These are phyloP conservation scores for Dissoconium aciculare DNA, from an alignment of 2,329 filamentous ascomycete genomes.

Conservation along the genomic window DNA sequence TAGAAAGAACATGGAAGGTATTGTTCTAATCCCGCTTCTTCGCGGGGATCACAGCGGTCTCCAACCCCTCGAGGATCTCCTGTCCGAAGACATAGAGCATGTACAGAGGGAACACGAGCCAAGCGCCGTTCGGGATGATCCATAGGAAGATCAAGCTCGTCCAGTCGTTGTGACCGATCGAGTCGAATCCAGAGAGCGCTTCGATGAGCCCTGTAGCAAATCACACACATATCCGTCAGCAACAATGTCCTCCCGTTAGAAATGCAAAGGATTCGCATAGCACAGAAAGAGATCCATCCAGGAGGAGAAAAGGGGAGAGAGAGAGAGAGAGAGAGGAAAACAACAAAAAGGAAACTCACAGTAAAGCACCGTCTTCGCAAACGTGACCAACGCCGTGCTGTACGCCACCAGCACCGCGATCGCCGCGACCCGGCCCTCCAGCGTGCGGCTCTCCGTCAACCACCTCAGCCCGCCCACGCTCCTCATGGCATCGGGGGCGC, in stretches of 20 bases:
- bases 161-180: slow-evolving; percentile 47
- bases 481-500: slow-evolving; percentile 22
- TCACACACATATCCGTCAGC: slow-evolving; percentile 1
- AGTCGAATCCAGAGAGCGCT: slow-evolving; percentile 43
- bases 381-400: slow-evolving; percentile 45
- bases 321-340: too few species aligned
- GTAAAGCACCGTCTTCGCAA: slow-evolving; percentile 54
- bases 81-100: slow-evolving; percentile 44
- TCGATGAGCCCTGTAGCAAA: slow-evolving; percentile 41
- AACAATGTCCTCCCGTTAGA: slow-evolving; percentile 2
- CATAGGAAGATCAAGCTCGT: slow-evolving; percentile 42
- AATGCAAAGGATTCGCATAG: too few species aligned
- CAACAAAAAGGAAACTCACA: slow-evolving; percentile 25
- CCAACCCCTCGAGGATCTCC: slow-evolving; percentile 47
- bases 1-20: too few species aligned
- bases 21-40: slow-evolving; percentile 17
- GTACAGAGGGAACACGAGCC: slow-evolving; percentile 49
- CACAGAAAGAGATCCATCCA: too few species aligned
- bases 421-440: slow-evolving; percentile 39
- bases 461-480: slow-evolving; percentile 31
- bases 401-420: slow-evolving; percentile 45
- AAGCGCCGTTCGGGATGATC: slow-evolving; percentile 51
- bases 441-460: slow-evolving; percentile 35
- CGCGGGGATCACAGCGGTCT: slow-evolving; percentile 26
- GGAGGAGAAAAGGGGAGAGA: background rate